These are phyloP conservation scores for Ramicandelaber brevisporus DNA, from an alignment of 192 early-diverging fungal species.

Conservation along the genomic window DNA sequence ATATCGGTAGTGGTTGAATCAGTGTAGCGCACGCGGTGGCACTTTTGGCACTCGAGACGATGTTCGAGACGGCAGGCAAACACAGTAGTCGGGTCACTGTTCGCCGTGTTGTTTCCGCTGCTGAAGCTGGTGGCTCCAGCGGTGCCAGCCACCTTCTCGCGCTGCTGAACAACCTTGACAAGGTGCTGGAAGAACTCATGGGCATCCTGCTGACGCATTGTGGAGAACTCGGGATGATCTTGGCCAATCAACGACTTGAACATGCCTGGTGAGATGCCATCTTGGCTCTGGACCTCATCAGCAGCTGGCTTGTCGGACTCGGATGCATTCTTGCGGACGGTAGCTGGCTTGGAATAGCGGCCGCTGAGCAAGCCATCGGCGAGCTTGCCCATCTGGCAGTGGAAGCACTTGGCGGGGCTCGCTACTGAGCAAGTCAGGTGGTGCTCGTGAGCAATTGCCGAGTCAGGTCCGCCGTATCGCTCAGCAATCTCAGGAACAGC, in stretches of 20 bases:
- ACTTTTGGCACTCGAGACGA: conserved; percentile 63
- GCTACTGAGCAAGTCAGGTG: conserved; percentile 9
- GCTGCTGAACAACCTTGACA: conserved; percentile 41
- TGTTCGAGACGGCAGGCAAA: conserved; percentile 67
- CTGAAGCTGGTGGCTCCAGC: no score
- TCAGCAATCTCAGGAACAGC: no score
- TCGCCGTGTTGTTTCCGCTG: no score
- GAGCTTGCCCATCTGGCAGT: conserved; percentile 82
- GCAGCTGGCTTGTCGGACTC: no score
- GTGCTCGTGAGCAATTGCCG: conserved; percentile 10
- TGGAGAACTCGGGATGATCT: conserved; percentile 81
- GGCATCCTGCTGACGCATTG: conserved; percentile 97
- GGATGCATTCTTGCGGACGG: conserved; percentile 4
- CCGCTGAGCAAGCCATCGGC: conserved; percentile 77
- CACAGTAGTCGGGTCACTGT: conserved; percentile 41
- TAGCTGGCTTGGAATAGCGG: conserved; percentile 40
- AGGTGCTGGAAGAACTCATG: conserved; percentile 79
- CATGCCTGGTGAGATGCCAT: conserved; percentile 71
- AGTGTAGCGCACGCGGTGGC: conserved; percentile 59
- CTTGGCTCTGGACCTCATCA: conserved; percentile 27
- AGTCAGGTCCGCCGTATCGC: conserved; percentile 45
- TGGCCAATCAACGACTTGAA: conserved; percentile 73
- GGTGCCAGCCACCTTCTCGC: conserved; percentile 30
- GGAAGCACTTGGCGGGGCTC: conserved; percentile 46
- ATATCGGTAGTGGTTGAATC: conserved; percentile 18